Conservation (phyloP, 108 stramenopile species). For the Bacterosira constricta region DNA sequence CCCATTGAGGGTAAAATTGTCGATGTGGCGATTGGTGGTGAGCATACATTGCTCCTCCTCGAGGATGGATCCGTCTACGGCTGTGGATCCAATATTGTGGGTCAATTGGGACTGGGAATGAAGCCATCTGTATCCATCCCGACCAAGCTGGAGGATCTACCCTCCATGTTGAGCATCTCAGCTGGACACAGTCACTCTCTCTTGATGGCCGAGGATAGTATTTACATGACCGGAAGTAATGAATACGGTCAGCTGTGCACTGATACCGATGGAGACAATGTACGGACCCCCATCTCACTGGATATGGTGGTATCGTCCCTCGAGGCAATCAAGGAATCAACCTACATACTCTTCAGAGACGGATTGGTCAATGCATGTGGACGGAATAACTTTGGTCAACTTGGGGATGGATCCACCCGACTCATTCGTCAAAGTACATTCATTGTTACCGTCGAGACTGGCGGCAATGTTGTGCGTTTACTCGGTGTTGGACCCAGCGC, state of each 20-base stretch:
- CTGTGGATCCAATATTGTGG: constrained; percentile 47
- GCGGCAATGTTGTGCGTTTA: not conserved
- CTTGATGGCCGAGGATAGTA: constrained; percentile 28
- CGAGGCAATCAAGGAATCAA: constrained; percentile 26
- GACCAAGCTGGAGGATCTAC: not conserved
- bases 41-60: constrained; percentile 47
- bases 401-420: constrained; percentile 33
- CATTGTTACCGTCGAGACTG: not conserved
- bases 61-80: constrained; percentile 43
- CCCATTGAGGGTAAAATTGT: constrained; percentile 27
- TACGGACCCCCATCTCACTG: constrained; percentile 9
- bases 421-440: constrained; percentile 11
- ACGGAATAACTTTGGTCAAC: constrained; percentile 42
- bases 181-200: constrained; percentile 46
- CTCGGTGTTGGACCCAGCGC: constrained; percentile 29
- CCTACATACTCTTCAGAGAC: constrained; percentile 32
- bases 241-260: constrained; percentile 46
- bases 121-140: not conserved
- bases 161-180: constrained; percentile 24
- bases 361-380: constrained; percentile 49
- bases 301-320: constrained; percentile 6
- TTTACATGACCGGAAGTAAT: constrained; percentile 46
- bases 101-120: constrained; percentile 50
- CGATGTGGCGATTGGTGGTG: constrained; percentile 46
- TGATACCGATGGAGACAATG: constrained; percentile 14